These are phyloP conservation scores for Tetratostichococcus sp. DNA, from an alignment of 139 green algal genomes.

Conservation along the genomic window DNA sequence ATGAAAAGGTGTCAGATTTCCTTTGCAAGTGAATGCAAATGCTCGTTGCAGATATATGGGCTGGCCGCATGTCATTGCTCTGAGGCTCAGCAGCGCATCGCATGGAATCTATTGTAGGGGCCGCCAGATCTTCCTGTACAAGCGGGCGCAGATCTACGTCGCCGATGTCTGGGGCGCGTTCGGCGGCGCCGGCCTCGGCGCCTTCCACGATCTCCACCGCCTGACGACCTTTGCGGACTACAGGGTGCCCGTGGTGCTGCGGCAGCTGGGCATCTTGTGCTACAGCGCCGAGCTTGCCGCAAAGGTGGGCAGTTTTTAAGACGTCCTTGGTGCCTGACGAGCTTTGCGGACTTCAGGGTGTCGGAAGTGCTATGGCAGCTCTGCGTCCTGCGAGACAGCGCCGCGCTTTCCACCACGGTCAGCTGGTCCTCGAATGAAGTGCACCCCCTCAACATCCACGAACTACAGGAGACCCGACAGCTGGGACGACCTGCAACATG, in stretches of 20 bases:
- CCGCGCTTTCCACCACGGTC: too few species aligned
- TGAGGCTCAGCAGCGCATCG: not conserved
- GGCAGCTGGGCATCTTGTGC: slow-evolving; percentile 56
- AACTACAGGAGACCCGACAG: too few species aligned
- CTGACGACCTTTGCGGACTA: slow-evolving; percentile 97
- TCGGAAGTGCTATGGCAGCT: too few species aligned
- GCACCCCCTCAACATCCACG: too few species aligned
- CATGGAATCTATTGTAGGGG: slow-evolving; percentile 13
- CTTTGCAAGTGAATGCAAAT: too few species aligned
- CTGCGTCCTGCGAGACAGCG: too few species aligned
- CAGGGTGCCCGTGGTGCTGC: slow-evolving; percentile 68
- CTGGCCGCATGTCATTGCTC: too few species aligned
- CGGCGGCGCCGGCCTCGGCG: slow-evolving; percentile 57
- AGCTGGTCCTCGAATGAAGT: too few species aligned
- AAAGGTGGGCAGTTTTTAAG: slow-evolving; percentile 16
- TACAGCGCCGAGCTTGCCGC: slow-evolving; percentile 38
- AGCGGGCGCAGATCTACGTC: slow-evolving; percentile 94
- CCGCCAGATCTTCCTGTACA: slow-evolving; percentile 87
- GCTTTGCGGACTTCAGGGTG: too few species aligned
- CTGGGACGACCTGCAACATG: too few species aligned
- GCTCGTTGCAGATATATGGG: too few species aligned
- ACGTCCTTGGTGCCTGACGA: not conserved
- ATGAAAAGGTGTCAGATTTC: too few species aligned
- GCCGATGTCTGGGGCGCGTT: slow-evolving; percentile 88
- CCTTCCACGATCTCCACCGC: slow-evolving; percentile 71